These are phyloP conservation scores for Cordyceps farinosa DNA, from an alignment of 2,329 filamentous ascomycete species.

Conservation along the genomic window DNA sequence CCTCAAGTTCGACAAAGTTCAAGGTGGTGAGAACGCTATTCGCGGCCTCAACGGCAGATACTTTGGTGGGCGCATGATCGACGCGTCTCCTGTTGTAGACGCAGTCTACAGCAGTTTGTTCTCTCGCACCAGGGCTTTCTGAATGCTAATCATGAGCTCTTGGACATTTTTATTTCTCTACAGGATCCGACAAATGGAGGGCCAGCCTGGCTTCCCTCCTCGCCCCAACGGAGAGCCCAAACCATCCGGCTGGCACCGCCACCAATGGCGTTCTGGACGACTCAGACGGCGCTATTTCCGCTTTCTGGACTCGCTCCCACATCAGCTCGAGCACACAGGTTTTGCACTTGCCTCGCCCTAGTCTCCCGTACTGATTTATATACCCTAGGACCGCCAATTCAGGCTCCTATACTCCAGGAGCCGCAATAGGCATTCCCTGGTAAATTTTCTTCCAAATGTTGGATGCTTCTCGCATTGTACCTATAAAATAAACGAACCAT, in stretches of 20 bases:
- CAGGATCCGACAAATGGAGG: conserved; percentile 10
- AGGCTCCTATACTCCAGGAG: conserved; percentile 3
- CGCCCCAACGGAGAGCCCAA: background rate
- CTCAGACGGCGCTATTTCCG: background rate
- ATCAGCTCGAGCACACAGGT: conserved; percentile 16
- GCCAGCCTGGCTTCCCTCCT: background rate
- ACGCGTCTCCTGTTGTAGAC: conserved; percentile 92
- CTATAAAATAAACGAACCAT: background rate
- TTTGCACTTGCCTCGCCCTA: conserved; percentile 17
- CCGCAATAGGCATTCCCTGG: conserved; percentile 12
- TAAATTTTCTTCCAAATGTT: background rate
- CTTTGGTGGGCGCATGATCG: conserved; percentile 91
- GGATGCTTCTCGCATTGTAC: conserved; percentile 3
- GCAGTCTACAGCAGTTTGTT: conserved; percentile 98
- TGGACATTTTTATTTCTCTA: conserved; percentile 13
- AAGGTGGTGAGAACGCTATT: conserved; percentile 95
- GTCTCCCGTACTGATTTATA: conserved; percentile 19
- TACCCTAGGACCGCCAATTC: conserved; percentile 18
- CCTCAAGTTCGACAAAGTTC: conserved; percentile 94
- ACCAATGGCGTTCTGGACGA: background rate
- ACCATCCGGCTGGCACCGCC: background rate
- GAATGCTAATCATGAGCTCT: conserved; percentile 28
- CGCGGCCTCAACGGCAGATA: conserved; percentile 95
- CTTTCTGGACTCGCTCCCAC: conserved; percentile 1
- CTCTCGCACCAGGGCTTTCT: conserved; percentile 79